Conservation (phyloP, 208 protist genomes). For the Trypanosoma scelopori region DNA sequence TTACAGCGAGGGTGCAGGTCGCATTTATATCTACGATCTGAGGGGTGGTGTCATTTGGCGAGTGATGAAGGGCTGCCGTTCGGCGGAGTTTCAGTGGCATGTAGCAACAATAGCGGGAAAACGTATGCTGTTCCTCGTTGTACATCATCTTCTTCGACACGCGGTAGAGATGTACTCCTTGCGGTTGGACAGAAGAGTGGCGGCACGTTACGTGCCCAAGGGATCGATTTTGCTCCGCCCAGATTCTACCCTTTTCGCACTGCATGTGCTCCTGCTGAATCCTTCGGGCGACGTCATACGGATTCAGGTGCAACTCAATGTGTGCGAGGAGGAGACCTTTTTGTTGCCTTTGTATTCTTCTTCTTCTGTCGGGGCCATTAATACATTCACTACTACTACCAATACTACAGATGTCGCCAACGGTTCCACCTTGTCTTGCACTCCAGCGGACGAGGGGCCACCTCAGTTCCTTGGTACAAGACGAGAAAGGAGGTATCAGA, state of each 20-base stretch:
- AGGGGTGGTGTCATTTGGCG: slow-evolving; percentile 42
- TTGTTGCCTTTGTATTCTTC: background rate
- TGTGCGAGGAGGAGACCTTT: slow-evolving; percentile 1
- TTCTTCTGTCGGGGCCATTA: too few species aligned
- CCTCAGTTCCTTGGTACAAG: background rate
- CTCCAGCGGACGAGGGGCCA: background rate
- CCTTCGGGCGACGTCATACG: slow-evolving; percentile 25
- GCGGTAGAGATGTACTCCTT: slow-evolving; percentile 73
- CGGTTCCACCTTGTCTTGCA: background rate
- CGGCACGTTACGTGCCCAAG: slow-evolving; percentile 54
- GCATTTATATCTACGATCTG: slow-evolving; percentile 71
- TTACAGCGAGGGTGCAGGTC: slow-evolving; percentile 39
- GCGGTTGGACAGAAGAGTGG: slow-evolving; percentile 49
- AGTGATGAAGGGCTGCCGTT: slow-evolving; percentile 71
- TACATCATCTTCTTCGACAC: slow-evolving; percentile 70
- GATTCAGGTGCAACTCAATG: slow-evolving; percentile 21
- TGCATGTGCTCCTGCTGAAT: slow-evolving; percentile 24
- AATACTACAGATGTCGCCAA: too few species aligned
- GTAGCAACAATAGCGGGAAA: slow-evolving; percentile 32
- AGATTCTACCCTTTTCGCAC: background rate
- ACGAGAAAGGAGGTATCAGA: background rate
- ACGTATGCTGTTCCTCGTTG: slow-evolving; percentile 53
- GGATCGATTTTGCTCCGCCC: slow-evolving; percentile 55
- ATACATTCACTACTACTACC: too few species aligned
- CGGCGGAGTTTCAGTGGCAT: slow-evolving; percentile 74